A percentile compares a stretch with the other conserved stretches of the same genome.
Conservation (phyloP, 192 early-diverging fungal genomes). For the Dispira parvispora region DNA sequence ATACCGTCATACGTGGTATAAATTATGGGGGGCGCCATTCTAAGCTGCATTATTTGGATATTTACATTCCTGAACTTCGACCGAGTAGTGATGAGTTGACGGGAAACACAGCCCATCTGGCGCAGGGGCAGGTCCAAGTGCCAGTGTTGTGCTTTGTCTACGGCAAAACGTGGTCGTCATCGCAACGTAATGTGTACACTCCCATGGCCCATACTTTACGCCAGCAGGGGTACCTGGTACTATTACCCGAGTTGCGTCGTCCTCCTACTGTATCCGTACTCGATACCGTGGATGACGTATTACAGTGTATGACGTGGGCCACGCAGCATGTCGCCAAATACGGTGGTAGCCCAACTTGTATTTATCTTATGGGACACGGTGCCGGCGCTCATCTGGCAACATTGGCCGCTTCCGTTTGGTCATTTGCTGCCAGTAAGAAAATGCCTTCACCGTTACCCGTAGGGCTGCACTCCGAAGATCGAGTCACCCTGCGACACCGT, state of each 20-base stretch:
- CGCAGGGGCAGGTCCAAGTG: background rate
- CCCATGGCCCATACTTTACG: slow-evolving; percentile 9
- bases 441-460: background rate
- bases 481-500: background rate
- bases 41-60: background rate
- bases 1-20: background rate
- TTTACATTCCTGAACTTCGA: slow-evolving; percentile 5
- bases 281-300: background rate
- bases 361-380: slow-evolving; percentile 7
- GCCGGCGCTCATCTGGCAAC: background rate
- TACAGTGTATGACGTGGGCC: background rate
- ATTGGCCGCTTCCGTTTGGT: slow-evolving; percentile 1
- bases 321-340: background rate
- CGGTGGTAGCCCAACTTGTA: background rate
- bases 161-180: slow-evolving; percentile 1
- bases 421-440: background rate
- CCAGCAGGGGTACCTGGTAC: background rate
- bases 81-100: background rate
- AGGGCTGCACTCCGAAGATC: background rate
- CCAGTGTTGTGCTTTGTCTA: slow-evolving; percentile 2
- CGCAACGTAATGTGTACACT: slow-evolving; percentile 1
- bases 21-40: background rate
- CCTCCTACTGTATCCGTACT: background rate
- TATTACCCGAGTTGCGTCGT: background rate
- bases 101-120: background rate